Conservation (phyloP, 495 filamentous ascomycete genomes). For the Xanthoparmelia taractica region DNA sequence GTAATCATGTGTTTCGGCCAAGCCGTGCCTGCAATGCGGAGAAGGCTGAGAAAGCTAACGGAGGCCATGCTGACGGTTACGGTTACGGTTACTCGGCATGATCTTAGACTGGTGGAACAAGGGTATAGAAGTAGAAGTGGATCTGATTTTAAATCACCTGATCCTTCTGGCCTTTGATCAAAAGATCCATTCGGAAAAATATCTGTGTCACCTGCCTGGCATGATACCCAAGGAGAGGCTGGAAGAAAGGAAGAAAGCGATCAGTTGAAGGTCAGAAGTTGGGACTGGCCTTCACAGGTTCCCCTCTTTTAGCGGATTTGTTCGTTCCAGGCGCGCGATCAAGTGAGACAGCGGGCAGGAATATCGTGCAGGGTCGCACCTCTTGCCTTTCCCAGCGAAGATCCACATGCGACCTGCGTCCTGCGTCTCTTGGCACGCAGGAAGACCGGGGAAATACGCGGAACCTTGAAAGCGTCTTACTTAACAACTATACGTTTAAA, state of each 20-base stretch:
- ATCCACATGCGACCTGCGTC: neutral
- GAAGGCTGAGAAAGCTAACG: neutral
- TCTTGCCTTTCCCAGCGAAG: neutral
- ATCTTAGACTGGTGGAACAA: neutral
- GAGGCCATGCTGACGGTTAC: too few species aligned
- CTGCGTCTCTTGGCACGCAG: constrained; percentile 1
- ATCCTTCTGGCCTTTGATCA: neutral
- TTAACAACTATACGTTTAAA: too few species aligned
- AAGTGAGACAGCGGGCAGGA: neutral
- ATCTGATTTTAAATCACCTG: neutral
- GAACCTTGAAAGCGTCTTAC: neutral
- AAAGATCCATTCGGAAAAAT: neutral
- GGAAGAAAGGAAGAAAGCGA: too few species aligned
- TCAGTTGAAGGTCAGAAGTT: too few species aligned
- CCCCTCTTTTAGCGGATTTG: neutral
- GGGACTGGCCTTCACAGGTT: neutral
- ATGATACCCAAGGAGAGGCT: neutral
- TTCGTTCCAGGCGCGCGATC: neutral
- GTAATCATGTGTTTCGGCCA: neutral
- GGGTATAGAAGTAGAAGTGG: neutral
- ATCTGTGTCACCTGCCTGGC: neutral
- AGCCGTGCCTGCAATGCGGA: neutral
- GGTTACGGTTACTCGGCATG: neutral
- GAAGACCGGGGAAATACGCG: too few species aligned
- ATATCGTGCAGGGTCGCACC: neutral